phyloP scores from a whole-genome alignment of 2,329 filamentous ascomycete genomes.

The Claviceps cyperi region DNA sequence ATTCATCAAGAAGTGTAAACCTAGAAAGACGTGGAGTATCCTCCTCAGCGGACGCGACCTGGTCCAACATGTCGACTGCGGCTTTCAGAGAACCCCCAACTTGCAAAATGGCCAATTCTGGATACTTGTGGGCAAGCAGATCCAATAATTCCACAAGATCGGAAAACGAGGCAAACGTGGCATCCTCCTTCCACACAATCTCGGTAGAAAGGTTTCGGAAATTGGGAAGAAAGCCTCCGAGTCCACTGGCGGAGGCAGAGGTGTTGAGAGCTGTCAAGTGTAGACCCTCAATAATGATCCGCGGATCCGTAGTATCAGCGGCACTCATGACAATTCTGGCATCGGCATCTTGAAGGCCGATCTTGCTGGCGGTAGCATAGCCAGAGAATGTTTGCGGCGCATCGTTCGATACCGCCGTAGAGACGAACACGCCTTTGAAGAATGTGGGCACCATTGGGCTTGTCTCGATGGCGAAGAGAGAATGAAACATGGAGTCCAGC shows the following conservation, averaged over 20 bases:
- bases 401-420: slow-evolving; percentile 20
- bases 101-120: slow-evolving; percentile 25
- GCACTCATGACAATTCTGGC: slow-evolving; percentile 31
- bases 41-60: slow-evolving; percentile 10
- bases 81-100: slow-evolving; percentile 16
- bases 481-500: slow-evolving; percentile 41
- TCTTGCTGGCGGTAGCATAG: slow-evolving; percentile 23
- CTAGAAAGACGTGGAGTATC: slow-evolving; percentile 20
- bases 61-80: slow-evolving; percentile 13
- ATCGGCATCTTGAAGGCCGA: slow-evolving; percentile 22
- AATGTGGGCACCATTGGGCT: slow-evolving; percentile 35
- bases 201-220: slow-evolving; percentile 34
- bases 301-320: slow-evolving; percentile 15
- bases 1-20: slow-evolving; percentile 17
- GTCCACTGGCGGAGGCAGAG: slow-evolving; percentile 11
- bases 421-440: slow-evolving; percentile 31
- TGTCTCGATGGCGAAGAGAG: slow-evolving; percentile 29
- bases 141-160: slow-evolving; percentile 16
- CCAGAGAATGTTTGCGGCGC: slow-evolving; percentile 24
- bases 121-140: slow-evolving; percentile 24
- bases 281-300: slow-evolving; percentile 31
- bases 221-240: slow-evolving; percentile 29
- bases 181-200: slow-evolving; percentile 31
- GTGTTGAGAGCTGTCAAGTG: slow-evolving; percentile 23
- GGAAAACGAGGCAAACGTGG: slow-evolving; percentile 11